Conservation (phyloP, 305 asterid genomes). For the Fraxinus platypoda region DNA sequence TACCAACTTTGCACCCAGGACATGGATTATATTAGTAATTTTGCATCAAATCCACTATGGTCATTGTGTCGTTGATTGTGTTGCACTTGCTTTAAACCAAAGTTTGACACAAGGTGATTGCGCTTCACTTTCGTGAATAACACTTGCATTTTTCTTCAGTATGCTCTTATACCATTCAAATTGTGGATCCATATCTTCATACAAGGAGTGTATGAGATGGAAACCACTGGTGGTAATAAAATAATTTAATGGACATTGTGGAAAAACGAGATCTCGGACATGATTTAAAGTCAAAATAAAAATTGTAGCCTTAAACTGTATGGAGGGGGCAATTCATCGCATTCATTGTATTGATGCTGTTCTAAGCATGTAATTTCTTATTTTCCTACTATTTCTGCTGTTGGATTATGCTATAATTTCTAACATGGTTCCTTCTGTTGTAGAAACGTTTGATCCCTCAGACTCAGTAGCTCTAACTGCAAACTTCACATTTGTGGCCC, state of each 20-base stretch:
- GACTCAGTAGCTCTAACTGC: slow-evolving; percentile 75
- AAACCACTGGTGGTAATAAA: neutral
- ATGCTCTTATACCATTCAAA: neutral
- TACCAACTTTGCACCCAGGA: neutral
- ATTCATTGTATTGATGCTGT: neutral
- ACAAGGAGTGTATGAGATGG: neutral
- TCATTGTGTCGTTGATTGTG: neutral
- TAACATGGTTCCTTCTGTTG: slow-evolving; percentile 23
- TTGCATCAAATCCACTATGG: neutral
- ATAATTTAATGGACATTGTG: neutral
- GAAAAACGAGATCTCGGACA: neutral
- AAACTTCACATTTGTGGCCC: slow-evolving; percentile 93
- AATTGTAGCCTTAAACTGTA: neutral
- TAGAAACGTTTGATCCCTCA: slow-evolving; percentile 41
- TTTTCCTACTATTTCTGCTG: neutral
- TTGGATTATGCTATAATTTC: slow-evolving; percentile 8
- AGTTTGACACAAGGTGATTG: neutral
- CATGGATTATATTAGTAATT: neutral
- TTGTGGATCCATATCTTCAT: neutral
- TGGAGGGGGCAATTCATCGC: neutral
- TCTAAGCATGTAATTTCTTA: neutral
- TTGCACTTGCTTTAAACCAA: neutral
- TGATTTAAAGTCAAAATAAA: neutral
- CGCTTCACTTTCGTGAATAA: neutral
- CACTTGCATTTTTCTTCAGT: neutral